These are phyloP conservation scores for Aspergillus aculeatus DNA, from an alignment of 2,329 filamentous ascomycete species.

Conservation along the genomic window DNA sequence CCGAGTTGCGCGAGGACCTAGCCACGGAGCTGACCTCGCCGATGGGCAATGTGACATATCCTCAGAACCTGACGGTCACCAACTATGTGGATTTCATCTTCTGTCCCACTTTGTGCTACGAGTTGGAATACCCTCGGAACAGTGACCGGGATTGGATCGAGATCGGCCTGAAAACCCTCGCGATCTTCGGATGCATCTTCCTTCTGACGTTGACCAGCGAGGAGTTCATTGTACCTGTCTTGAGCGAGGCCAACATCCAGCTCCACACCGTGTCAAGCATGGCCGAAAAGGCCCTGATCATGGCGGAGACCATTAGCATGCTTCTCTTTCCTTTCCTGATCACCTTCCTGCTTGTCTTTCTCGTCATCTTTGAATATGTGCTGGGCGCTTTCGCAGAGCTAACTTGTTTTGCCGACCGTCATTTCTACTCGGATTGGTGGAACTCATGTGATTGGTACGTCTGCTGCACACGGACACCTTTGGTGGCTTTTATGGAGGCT, in stretches of 20 bases:
- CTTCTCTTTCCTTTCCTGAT: slow-evolving; percentile 97
- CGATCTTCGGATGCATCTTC: slow-evolving; percentile 95
- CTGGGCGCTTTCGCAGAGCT: slow-evolving; percentile 94
- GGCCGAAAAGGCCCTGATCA: slow-evolving; percentile 71
- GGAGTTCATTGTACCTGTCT: slow-evolving; percentile 90
- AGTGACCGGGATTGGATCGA: slow-evolving; percentile 73
- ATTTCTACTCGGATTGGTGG: slow-evolving; percentile 82
- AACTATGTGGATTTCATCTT: slow-evolving; percentile 88
- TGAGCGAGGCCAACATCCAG: slow-evolving; percentile 66
- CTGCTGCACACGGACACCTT: background rate
- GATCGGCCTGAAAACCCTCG: slow-evolving; percentile 79
- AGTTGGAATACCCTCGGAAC: slow-evolving; percentile 89
- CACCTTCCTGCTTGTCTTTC: slow-evolving; percentile 89
- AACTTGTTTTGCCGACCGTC: slow-evolving; percentile 86
- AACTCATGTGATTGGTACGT: slow-evolving; percentile 55
- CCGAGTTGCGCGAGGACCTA: slow-evolving; percentile 76
- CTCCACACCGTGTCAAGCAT: slow-evolving; percentile 50
- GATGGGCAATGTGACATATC: slow-evolving; percentile 85
- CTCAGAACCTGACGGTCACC: slow-evolving; percentile 74
- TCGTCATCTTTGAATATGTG: slow-evolving; percentile 97
- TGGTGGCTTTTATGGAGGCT: background rate
- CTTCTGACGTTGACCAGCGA: slow-evolving; percentile 87
- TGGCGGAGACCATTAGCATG: slow-evolving; percentile 86
- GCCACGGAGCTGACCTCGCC: slow-evolving; percentile 89
- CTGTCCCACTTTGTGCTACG: slow-evolving; percentile 95